These are phyloP conservation scores for Jatropha curcas DNA, from an alignment of 345 rosid species.

Conservation along the genomic window DNA sequence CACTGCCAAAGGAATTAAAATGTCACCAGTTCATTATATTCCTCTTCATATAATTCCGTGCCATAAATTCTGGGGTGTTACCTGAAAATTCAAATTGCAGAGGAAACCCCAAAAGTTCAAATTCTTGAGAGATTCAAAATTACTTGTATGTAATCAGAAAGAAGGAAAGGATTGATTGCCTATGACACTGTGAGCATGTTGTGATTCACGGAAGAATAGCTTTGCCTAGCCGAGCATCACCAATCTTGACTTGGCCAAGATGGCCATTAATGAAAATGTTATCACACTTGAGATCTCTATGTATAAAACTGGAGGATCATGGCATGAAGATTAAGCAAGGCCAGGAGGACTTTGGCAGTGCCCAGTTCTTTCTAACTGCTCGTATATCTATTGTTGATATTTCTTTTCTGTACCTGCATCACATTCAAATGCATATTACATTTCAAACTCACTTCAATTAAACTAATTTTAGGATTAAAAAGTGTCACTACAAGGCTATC, in stretches of 20 bases:
- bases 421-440: slow-evolving; percentile 5
- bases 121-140: background rate
- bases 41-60: slow-evolving; percentile 38
- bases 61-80: slow-evolving; percentile 38
- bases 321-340: slow-evolving; percentile 68
- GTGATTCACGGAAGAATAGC: slow-evolving; percentile 75
- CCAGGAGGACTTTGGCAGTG: slow-evolving; percentile 81
- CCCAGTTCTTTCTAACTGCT: slow-evolving; percentile 88
- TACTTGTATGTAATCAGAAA: background rate
- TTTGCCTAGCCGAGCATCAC: slow-evolving; percentile 91
- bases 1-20: slow-evolving; percentile 39
- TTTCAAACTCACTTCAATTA: background rate
- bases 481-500: background rate
- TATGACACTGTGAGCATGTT: slow-evolving; percentile 86
- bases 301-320: slow-evolving; percentile 93
- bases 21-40: slow-evolving; percentile 31
- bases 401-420: slow-evolving; percentile 66
- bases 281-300: slow-evolving; percentile 92
- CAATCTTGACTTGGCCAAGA: slow-evolving; percentile 90
- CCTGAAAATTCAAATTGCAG: slow-evolving; percentile 5
- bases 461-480: background rate
- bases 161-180: slow-evolving; percentile 33
- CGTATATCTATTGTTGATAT: slow-evolving; percentile 59
- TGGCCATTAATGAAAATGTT: slow-evolving; percentile 95
- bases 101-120: background rate